phyloP scores from a whole-genome alignment of 1,284 basidiomycete species.

The Wolfiporia cocos region DNA sequence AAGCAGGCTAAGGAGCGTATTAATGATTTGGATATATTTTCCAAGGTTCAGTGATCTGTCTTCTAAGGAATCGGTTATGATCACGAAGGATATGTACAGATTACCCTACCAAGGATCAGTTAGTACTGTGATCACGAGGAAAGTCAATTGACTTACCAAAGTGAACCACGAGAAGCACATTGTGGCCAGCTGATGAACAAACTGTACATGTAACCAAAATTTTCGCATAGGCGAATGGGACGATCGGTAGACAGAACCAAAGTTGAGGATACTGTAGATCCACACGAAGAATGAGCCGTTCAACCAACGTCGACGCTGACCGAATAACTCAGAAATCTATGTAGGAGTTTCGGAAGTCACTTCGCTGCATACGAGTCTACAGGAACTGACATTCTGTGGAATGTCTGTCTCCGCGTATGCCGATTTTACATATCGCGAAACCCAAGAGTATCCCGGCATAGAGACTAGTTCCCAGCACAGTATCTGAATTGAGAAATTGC shows the following conservation, averaged over 20 bases:
- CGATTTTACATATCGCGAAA: slow-evolving; percentile 90
- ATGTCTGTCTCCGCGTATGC: slow-evolving; percentile 92
- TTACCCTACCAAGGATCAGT: slow-evolving; percentile 52
- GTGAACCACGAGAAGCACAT: slow-evolving; percentile 92
- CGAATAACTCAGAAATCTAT: slow-evolving; percentile 85
- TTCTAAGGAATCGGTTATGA: slow-evolving; percentile 71
- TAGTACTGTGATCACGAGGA: neutral
- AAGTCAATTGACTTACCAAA: slow-evolving; percentile 46
- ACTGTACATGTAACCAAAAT: slow-evolving; percentile 92
- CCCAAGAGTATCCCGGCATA: slow-evolving; percentile 83
- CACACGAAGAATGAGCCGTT: slow-evolving; percentile 98
- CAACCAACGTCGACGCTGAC: slow-evolving; percentile 91
- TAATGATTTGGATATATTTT: slow-evolving; percentile 64
- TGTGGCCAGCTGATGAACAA: slow-evolving; percentile 88
- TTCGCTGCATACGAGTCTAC: neutral
- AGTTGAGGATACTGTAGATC: slow-evolving; percentile 85
- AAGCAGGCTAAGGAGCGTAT: slow-evolving; percentile 78
- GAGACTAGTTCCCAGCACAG: slow-evolving; percentile 93
- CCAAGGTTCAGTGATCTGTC: slow-evolving; percentile 48
- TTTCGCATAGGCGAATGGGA: slow-evolving; percentile 83
- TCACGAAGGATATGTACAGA: slow-evolving; percentile 83
- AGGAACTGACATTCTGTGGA: slow-evolving; percentile 69
- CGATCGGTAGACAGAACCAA: slow-evolving; percentile 89
- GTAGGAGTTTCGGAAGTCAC: no score
- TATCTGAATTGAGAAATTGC: slow-evolving; percentile 42